Percentiles rank a stretch among this genome's conserved stretches.
Conservation (phyloP, 2,329 filamentous ascomycete genomes). For the Thyridium curvatum region DNA sequence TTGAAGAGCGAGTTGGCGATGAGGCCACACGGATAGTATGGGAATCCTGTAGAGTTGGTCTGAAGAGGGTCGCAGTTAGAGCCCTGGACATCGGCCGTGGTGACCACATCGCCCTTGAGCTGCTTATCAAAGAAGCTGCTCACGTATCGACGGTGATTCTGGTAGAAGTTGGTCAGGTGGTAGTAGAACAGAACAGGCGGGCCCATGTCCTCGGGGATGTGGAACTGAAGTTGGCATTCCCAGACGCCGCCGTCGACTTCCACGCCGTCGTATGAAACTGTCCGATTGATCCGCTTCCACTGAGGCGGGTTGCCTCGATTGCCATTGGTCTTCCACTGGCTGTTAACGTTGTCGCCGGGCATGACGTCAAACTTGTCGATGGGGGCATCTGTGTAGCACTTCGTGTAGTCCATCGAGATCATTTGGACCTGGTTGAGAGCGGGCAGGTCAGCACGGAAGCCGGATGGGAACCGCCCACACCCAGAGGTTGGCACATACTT, state of each 20-base stretch:
- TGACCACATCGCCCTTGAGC: slow-evolving; percentile 63
- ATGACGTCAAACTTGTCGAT: slow-evolving; percentile 34
- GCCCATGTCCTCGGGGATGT: slow-evolving; percentile 70
- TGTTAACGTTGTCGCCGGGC: slow-evolving; percentile 49
- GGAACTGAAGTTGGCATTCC: slow-evolving; percentile 71
- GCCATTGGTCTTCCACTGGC: slow-evolving; percentile 61
- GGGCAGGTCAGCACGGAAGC: slow-evolving; percentile 6
- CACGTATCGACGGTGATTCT: slow-evolving; percentile 96
- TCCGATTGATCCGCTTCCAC: slow-evolving; percentile 34
- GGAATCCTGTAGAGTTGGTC: slow-evolving; percentile 45
- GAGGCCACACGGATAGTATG: slow-evolving; percentile 90
- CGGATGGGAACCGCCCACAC: neutral
- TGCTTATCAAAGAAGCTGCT: slow-evolving; percentile 81
- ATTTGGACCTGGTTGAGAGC: slow-evolving; percentile 67
- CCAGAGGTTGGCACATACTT: slow-evolving; percentile 42
- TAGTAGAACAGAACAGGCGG: slow-evolving; percentile 92
- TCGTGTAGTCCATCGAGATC: slow-evolving; percentile 82
- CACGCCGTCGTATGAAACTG: slow-evolving; percentile 32
- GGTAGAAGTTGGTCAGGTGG: slow-evolving; percentile 94
- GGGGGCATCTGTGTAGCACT: slow-evolving; percentile 58
- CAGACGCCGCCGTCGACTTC: slow-evolving; percentile 23
- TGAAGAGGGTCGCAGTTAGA: slow-evolving; percentile 74
- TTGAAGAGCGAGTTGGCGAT: slow-evolving; percentile 98
- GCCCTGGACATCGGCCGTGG: slow-evolving; percentile 51
- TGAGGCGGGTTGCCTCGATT: slow-evolving; percentile 25